Conservation (phyloP, 2,329 filamentous ascomycete species). For the Exophiala phaeomuriformis region DNA sequence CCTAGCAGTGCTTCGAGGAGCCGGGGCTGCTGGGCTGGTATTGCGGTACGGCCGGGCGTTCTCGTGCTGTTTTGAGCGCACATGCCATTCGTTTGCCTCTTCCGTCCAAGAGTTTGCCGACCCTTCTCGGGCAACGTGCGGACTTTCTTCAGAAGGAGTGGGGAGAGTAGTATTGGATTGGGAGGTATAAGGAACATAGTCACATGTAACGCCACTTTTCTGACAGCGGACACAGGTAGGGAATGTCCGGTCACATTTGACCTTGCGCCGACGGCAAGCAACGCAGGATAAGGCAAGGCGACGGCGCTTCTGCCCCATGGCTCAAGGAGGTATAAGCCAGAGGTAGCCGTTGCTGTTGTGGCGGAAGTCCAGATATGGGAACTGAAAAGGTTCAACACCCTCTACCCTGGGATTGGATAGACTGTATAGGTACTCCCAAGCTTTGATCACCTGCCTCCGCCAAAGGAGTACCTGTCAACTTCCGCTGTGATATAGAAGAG, state of each 20-base stretch:
- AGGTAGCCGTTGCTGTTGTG: conserved; percentile 9
- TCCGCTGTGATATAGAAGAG: too few relatives aligned
- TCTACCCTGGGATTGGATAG: neutral
- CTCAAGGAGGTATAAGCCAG: neutral
- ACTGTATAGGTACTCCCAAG: too few relatives aligned
- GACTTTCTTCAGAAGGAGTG: conserved; percentile 16
- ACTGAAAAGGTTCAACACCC: neutral
- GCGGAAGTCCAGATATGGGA: neutral
- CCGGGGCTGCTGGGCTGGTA: conserved; percentile 1
- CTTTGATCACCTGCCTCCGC: too few relatives aligned
- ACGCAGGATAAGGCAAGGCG: conserved; percentile 26
- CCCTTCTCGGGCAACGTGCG: conserved; percentile 11
- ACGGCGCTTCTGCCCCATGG: conserved; percentile 26
- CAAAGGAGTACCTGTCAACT: too few relatives aligned
- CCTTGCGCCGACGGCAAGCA: conserved; percentile 25
- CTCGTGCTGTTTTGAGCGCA: conserved; percentile 15
- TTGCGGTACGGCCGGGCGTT: conserved; percentile 1
- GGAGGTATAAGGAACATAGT: conserved; percentile 26
- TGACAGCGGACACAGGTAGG: conserved; percentile 27
- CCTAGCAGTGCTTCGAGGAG: conserved; percentile 6
- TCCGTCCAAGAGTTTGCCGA: conserved; percentile 20
- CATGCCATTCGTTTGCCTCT: conserved; percentile 21
- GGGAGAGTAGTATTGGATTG: conserved; percentile 9
- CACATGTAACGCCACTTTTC: conserved; percentile 24
- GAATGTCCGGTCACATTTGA: conserved; percentile 27